A percentile compares a stretch with the other conserved stretches of the same genome.
Conservation (phyloP, 495 filamentous ascomycete species). For the Neurospora sp. region DNA sequence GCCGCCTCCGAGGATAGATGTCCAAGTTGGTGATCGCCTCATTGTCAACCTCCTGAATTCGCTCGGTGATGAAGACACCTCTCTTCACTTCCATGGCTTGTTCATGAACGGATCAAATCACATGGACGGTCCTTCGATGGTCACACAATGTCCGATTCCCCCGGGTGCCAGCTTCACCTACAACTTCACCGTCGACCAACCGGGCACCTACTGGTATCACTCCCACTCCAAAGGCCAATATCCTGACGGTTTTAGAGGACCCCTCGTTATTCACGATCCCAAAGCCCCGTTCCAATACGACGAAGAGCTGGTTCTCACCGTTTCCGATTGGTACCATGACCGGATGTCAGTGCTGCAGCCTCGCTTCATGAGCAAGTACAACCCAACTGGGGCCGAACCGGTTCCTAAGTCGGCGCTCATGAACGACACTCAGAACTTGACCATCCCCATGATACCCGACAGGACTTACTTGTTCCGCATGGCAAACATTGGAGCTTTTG, state of each 20-base stretch:
- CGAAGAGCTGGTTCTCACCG: conserved; percentile 52
- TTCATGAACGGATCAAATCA: conserved; percentile 59
- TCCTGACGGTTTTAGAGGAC: conserved; percentile 64
- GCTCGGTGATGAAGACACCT: conserved; percentile 59
- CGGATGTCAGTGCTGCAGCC: conserved; percentile 49
- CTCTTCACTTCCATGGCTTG: conserved; percentile 69
- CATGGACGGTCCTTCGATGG: conserved; percentile 63
- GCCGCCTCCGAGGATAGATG: conserved; percentile 61
- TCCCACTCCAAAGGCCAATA: conserved; percentile 61
- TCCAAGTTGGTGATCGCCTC: conserved; percentile 59
- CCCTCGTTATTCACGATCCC: conserved; percentile 62
- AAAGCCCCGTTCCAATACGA: conserved; percentile 54
- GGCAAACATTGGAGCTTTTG: conserved; percentile 63
- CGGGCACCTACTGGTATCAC: conserved; percentile 79
- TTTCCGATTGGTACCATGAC: conserved; percentile 60
- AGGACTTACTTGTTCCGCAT: conserved; percentile 76
- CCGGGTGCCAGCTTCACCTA: conserved; percentile 60
- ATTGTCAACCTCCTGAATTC: conserved; percentile 64
- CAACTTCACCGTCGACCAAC: conserved; percentile 66
- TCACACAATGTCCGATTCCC: conserved; percentile 57
- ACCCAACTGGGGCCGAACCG: conserved; percentile 55
- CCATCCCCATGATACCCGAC: conserved; percentile 45
- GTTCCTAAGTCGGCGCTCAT: conserved; percentile 57
- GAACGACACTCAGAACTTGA: conserved; percentile 54
- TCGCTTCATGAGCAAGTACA: conserved; percentile 44